These are phyloP conservation scores for Arxiozyma heterogenica DNA, from an alignment of 1,139 yeast species.

Conservation along the genomic window DNA sequence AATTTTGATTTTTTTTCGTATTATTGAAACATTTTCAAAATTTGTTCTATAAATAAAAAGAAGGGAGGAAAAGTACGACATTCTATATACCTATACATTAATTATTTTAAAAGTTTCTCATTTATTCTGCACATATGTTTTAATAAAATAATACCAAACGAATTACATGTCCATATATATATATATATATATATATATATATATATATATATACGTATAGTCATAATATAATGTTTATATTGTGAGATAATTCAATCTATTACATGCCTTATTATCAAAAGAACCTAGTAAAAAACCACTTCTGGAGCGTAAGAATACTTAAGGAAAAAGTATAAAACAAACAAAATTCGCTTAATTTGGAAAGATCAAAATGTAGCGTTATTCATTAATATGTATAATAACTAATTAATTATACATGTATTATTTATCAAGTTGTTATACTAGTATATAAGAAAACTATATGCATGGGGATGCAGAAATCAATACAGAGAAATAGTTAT, in stretches of 20 bases:
- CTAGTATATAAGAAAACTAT: neutral
- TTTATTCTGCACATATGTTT: constrained; percentile 1
- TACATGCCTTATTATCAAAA: neutral
- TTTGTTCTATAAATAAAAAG: neutral
- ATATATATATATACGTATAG: neutral
- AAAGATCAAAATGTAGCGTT: constrained; percentile 1
- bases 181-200: neutral
- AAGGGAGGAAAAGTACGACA: neutral
- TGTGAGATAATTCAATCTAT: neutral
- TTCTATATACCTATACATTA: neutral
- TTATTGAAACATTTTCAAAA: neutral
- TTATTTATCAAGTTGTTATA: neutral
- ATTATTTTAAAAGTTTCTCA: neutral
- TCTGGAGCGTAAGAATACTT: neutral
- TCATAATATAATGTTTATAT: neutral
- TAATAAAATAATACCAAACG: neutral
- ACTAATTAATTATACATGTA: neutral
- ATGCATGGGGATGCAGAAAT: neutral
- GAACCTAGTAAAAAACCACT: neutral
- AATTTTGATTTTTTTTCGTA: neutral
- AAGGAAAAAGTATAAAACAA: too few species aligned
- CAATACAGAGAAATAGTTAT: neutral
- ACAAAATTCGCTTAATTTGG: neutral
- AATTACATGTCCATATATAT: neutral
- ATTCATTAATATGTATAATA: neutral